Evolutionary conservation across 2,329 filamentous ascomycete genomes (phyloP).

Genomic region (Monilinia laxa): DNA sequence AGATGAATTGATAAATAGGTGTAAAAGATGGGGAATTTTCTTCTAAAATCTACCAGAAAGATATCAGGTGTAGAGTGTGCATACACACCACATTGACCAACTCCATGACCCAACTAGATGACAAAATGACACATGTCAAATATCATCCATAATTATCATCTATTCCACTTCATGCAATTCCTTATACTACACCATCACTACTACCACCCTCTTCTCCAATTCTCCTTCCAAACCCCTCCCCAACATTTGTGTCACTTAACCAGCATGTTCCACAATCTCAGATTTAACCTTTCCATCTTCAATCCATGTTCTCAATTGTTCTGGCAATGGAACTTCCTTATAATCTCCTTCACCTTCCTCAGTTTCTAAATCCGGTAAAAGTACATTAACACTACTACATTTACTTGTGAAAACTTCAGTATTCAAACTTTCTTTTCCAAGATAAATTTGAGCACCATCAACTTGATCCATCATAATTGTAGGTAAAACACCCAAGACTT

Average conservation of each 20-base stretch:
- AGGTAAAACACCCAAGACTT: slow-evolving; percentile 81
- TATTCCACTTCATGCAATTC: too few species aligned
- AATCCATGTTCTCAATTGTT: slow-evolving; percentile 81
- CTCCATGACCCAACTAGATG: too few species aligned
- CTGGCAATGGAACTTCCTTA: slow-evolving; percentile 81
- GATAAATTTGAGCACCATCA: slow-evolving; percentile 83
- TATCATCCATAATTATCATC: too few species aligned
- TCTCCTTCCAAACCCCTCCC: too few species aligned
- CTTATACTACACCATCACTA: too few species aligned
- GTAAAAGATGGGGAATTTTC: too few species aligned
- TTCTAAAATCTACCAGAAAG: too few species aligned
- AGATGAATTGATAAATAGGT: too few species aligned
- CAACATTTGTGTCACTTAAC: slow-evolving; percentile 48
- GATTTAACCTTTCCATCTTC: slow-evolving; percentile 74
- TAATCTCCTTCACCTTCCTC: slow-evolving; percentile 71
- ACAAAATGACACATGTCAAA: too few species aligned
- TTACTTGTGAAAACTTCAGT: slow-evolving; percentile 91
- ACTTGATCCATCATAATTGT: slow-evolving; percentile 92
- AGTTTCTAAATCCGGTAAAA: slow-evolving; percentile 63
- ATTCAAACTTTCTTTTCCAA: slow-evolving; percentile 72
- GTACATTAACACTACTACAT: slow-evolving; percentile 81
- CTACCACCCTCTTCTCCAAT: too few species aligned
- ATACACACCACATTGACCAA: too few species aligned
- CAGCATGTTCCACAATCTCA: slow-evolving; percentile 94
- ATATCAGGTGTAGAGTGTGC: too few species aligned